Evolutionary conservation across 2,329 filamentous ascomycete species (phyloP).

Genomic region (Aspergillus sp.): DNA sequence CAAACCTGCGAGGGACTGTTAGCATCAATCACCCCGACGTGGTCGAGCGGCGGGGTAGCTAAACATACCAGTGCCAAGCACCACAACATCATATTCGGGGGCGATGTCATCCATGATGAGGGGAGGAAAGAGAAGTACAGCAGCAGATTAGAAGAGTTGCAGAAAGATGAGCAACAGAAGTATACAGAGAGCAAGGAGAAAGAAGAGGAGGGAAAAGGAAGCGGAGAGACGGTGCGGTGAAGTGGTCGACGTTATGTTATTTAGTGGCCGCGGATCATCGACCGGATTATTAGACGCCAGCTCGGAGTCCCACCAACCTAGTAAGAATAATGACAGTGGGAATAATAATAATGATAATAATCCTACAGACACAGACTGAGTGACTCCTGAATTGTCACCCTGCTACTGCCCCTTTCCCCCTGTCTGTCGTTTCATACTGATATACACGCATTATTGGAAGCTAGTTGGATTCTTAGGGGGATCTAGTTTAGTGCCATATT

Average conservation of each 20-base stretch:
- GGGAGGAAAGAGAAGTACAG: slow-evolving; percentile 7
- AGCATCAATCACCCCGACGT: slow-evolving; percentile 4
- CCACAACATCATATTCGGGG: slow-evolving; percentile 96
- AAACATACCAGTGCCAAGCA: slow-evolving; percentile 85
- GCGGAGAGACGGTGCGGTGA: slow-evolving; percentile 7
- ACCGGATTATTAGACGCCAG: slow-evolving; percentile 3
- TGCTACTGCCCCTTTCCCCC: neutral
- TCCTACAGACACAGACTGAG: neutral
- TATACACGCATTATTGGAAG: neutral
- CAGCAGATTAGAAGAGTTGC: slow-evolving; percentile 7
- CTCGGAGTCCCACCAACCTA: too few relatives aligned
- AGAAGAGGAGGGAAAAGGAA: slow-evolving; percentile 12
- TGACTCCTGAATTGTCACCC: neutral
- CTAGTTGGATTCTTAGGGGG: neutral
- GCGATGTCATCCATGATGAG: slow-evolving; percentile 87
- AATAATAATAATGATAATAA: neutral
- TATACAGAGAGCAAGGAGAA: slow-evolving; percentile 5
- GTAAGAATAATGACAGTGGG: neutral
- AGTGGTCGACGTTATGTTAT: neutral
- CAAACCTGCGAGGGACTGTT: slow-evolving; percentile 55
- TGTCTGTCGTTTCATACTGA: neutral
- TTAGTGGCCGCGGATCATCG: slow-evolving; percentile 13
- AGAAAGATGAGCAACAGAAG: slow-evolving; percentile 2
- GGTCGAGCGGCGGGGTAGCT: slow-evolving; percentile 28
- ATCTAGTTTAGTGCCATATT: neutral